Evolutionary conservation across 257 asterid species (phyloP).

Genomic region (Solanum chilense): DNA sequence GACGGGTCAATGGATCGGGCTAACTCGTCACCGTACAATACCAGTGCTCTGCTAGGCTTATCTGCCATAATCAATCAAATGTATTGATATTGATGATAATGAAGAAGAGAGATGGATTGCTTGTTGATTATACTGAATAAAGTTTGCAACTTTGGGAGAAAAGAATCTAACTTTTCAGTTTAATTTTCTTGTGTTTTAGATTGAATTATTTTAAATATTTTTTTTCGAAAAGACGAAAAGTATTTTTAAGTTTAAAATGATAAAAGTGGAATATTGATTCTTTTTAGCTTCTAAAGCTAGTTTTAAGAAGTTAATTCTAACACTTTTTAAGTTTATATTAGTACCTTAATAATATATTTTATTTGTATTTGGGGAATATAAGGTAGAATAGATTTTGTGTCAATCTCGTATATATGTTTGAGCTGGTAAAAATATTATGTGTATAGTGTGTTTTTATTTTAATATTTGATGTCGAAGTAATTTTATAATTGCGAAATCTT

Average conservation of each 20-base stretch:
- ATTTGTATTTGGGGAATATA: too few species aligned
- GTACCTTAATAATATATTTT: too few species aligned
- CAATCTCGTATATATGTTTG: too few species aligned
- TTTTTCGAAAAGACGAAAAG: too few species aligned
- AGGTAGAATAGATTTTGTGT: not conserved
- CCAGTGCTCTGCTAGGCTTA: slow-evolving; percentile 75
- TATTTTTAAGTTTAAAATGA: not conserved
- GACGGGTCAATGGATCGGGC: slow-evolving; percentile 50
- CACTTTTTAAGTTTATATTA: too few species aligned
- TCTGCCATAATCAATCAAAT: slow-evolving; percentile 42
- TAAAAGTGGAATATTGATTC: not conserved
- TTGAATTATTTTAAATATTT: not conserved
- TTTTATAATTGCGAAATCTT: too few species aligned
- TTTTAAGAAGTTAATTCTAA: not conserved
- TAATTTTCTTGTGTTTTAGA: not conserved
- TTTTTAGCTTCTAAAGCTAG: not conserved
- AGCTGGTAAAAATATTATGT: not conserved
- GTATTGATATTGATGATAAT: not conserved
- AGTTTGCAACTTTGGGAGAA: not conserved
- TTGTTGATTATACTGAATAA: not conserved
- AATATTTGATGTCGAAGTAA: not conserved
- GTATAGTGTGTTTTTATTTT: too few species aligned
- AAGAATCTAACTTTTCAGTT: not conserved
- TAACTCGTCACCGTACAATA: slow-evolving; percentile 69
- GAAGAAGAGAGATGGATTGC: not conserved